phyloP scores from a whole-genome alignment of 2,329 filamentous ascomycete genomes.

The Aspergillus unguis region DNA sequence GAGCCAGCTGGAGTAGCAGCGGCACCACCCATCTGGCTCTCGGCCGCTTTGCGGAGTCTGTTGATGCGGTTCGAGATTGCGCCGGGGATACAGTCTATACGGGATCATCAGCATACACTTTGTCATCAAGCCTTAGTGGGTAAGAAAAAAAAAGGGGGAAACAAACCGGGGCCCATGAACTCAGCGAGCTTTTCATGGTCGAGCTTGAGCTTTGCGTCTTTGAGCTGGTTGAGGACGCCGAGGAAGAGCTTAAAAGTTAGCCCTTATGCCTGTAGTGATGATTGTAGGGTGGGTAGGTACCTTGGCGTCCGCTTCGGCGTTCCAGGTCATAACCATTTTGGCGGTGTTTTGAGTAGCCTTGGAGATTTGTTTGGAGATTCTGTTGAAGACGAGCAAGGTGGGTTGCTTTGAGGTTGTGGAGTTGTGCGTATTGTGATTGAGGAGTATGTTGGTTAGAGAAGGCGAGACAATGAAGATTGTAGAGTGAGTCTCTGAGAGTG shows the following conservation, averaged over 20 bases:
- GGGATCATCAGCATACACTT: background rate
- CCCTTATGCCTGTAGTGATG: background rate
- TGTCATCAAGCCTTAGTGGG: background rate
- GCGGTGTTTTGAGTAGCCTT: too few species aligned
- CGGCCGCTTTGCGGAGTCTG: background rate
- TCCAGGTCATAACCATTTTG: constrained; percentile 9
- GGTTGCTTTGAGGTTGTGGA: background rate
- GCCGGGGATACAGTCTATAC: constrained; percentile 1
- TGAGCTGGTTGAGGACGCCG: constrained; percentile 6
- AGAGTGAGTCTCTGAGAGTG: background rate
- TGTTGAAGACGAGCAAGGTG: background rate
- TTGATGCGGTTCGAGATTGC: constrained; percentile 4
- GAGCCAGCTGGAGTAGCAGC: background rate
- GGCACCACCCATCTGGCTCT: background rate
- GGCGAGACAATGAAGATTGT: too few species aligned
- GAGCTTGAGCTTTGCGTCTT: constrained; percentile 5
- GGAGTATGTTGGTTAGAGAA: too few species aligned
- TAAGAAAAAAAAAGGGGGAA: background rate
- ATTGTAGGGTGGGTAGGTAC: background rate
- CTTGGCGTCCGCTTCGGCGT: constrained; percentile 6
- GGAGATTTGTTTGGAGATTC: background rate
- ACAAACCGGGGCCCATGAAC: constrained; percentile 8
- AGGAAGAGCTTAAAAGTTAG: constrained; percentile 7
- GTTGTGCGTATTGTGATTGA: too few species aligned
- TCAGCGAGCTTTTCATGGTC: constrained; percentile 1